phyloP scores from a whole-genome alignment of 1,139 yeast genomes.

The Arxiozyma slooffiae region DNA sequence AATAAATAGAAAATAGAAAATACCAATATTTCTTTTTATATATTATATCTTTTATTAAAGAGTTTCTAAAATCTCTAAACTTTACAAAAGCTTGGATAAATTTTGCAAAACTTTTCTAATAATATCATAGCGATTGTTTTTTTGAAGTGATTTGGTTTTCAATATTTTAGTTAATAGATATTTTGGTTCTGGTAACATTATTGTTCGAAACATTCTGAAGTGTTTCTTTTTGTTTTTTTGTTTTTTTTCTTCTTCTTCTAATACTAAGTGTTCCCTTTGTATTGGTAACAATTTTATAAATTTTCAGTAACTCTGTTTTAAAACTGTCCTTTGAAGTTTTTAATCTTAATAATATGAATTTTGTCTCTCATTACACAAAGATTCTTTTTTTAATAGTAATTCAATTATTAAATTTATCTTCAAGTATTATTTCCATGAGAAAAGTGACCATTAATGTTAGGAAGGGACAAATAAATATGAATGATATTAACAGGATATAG shows the following conservation, averaged over 20 bases:
- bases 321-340: neutral
- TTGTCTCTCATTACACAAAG: neutral
- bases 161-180: neutral
- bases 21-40: constrained; percentile 3
- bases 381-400: neutral
- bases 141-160: neutral
- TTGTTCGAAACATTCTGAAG: neutral
- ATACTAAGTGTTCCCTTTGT: neutral
- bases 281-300: neutral
- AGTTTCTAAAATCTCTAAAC: neutral
- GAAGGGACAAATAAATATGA: neutral
- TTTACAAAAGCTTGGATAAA: neutral
- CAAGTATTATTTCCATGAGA: neutral
- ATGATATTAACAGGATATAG: neutral
- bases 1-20: neutral
- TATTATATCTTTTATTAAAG: neutral
- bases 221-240: neutral
- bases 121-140: too few relatives aligned
- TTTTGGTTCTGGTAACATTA: neutral
- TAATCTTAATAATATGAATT: neutral
- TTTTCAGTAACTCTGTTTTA: neutral
- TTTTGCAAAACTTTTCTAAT: neutral
- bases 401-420: neutral
- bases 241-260: neutral
- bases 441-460: neutral